Percentiles rank a stretch among this genome's conserved stretches.
Conservation (phyloP, 164 flowering plant species). For the Stephania yunnanensis region DNA sequence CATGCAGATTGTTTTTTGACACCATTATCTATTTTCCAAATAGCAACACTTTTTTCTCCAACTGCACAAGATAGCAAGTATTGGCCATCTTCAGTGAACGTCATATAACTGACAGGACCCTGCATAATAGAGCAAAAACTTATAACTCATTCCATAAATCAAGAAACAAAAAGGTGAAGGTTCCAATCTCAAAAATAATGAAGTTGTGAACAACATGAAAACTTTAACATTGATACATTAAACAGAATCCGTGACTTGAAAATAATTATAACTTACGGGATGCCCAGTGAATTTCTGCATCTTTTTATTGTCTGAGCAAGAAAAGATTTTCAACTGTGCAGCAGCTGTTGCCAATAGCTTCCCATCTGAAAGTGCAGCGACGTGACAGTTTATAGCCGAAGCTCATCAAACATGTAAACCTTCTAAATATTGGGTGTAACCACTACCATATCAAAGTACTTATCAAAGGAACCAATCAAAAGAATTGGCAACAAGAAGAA, state of each 20-base stretch:
- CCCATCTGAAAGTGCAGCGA: conserved; percentile 54
- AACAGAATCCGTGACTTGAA: conserved; percentile 1
- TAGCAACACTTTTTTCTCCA: conserved; percentile 77
- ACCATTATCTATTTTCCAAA: conserved; percentile 64
- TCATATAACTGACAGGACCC: conserved; percentile 79
- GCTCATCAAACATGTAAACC: conserved; percentile 1
- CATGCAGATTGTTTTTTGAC: conserved; percentile 60
- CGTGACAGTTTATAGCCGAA: neutral
- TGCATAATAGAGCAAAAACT: conserved; percentile 21
- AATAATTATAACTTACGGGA: conserved; percentile 56
- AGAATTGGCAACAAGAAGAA: neutral
- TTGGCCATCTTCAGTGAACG: conserved; percentile 73
- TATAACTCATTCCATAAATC: neutral
- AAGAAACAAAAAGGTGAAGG: neutral
- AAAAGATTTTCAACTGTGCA: conserved; percentile 65
- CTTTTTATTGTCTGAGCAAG: conserved; percentile 60
- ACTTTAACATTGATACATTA: neutral
- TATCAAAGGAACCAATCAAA: neutral
- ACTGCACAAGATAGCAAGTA: conserved; percentile 79
- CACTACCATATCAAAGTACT: neutral
- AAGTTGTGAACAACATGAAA: neutral
- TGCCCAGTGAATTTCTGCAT: conserved; percentile 93
- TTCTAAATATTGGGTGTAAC: conserved; percentile 1
- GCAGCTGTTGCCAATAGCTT: conserved; percentile 72
- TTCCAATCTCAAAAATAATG: neutral